Evolutionary conservation across 148 eudicot species (phyloP), one percentile per base, ranked within the genome.

Genomic region (Rhododendron molle): DNA sequence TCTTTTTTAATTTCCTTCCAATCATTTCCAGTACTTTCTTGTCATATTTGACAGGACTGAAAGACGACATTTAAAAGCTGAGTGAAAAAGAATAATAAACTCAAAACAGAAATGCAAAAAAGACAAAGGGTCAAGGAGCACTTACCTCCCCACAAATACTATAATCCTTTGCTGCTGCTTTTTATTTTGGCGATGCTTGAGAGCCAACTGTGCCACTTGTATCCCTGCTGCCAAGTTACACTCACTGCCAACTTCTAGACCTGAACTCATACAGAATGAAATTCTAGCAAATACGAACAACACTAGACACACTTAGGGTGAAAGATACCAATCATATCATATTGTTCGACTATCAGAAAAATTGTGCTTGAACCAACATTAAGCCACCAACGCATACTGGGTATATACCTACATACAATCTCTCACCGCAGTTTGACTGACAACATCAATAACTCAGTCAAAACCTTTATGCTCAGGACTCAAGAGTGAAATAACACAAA

Each of bases 111-210:
- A 52, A 69, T 26, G 43, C 50, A 81, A 47, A 56, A 40, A 32
- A 5, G 76, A 71, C 18, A 20, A 18, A 82, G 72, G 81, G 49
- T 23, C n/a, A 85, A 56, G 6, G 26, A 54, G 28, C 76, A 77
- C 72, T 71, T 74, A 95, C 99, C 99, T 94, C 83, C 99, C 99
- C 50, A 91, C 96, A 88, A 97, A 95, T 43, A 97, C 98, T 54
- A 97, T 94, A 26, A 97, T 95, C 88, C 98, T 94, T 78, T 97
- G 99, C 85, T 94, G 99, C 86, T 97, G 99, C 86, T 94, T 97
- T 89, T 97, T 97, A 89, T 97, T 97, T 86, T 93, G 99, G 49
- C 99, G 96, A 89, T 97, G 99, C 88, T 97, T 97, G 65, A 97
- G 95, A 80, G 99, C 99, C 91, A 97, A 89, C 86, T 97, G 98